phyloP scores from a whole-genome alignment of 2,329 filamentous ascomycete genomes.

The Sclerotiophoma versabilis region DNA sequence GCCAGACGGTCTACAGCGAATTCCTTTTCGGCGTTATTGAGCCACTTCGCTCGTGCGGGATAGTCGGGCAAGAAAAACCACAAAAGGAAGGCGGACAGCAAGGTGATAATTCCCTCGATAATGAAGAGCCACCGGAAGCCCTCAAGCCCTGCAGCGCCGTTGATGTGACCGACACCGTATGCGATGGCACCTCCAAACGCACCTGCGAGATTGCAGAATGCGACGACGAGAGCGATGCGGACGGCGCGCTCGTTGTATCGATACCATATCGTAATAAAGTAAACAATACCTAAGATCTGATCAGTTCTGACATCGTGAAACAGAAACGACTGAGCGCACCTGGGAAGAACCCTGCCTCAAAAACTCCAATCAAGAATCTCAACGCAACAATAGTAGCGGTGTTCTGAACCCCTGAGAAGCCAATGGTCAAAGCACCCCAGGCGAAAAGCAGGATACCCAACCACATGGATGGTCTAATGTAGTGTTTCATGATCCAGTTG shows the following conservation, averaged over 20 bases:
- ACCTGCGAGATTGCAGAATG: conserved; percentile 63
- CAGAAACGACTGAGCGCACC: conserved; percentile 4
- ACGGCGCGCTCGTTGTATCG: conserved; percentile 63
- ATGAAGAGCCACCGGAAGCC: conserved; percentile 44
- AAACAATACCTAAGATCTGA: conserved; percentile 42
- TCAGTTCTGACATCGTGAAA: not conserved
- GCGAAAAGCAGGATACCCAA: conserved; percentile 54
- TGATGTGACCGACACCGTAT: conserved; percentile 58
- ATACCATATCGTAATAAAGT: conserved; percentile 65
- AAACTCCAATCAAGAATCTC: conserved; percentile 51
- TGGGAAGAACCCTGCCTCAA: conserved; percentile 40
- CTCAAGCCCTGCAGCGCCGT: conserved; percentile 41
- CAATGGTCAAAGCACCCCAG: conserved; percentile 55
- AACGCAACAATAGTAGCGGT: conserved; percentile 52
- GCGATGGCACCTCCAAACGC: conserved; percentile 65
- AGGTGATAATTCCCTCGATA: conserved; percentile 33
- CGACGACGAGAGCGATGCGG: conserved; percentile 65
- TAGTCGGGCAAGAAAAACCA: conserved; percentile 59
- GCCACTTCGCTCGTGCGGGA: conserved; percentile 57
- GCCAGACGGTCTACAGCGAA: conserved; percentile 49
- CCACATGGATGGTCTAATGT: conserved; percentile 55
- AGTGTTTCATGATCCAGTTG: conserved; percentile 66
- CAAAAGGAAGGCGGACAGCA: conserved; percentile 39
- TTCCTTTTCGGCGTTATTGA: conserved; percentile 52
- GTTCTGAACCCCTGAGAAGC: conserved; percentile 54